A percentile compares a stretch with the other conserved stretches of the same genome.
These are phyloP conservation scores for Filosporella fistucella DNA, from an alignment of 495 filamentous ascomycete species.

Conservation along the genomic window DNA sequence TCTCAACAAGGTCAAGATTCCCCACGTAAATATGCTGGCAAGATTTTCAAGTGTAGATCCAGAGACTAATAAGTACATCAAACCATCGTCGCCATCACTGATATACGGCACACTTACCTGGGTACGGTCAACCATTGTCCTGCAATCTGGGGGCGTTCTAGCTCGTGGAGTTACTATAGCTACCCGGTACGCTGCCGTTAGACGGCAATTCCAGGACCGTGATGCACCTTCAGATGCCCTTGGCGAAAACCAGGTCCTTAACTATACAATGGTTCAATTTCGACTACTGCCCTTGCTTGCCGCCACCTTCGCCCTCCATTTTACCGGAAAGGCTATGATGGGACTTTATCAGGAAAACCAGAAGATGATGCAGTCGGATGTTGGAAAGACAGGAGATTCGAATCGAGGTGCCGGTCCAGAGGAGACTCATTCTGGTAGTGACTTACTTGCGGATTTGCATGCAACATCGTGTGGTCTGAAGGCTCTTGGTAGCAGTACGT, in stretches of 20 bases:
- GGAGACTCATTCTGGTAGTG: constrained; percentile 56
- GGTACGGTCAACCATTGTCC: constrained; percentile 68
- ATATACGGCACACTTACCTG: constrained; percentile 71
- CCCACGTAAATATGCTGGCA: constrained; percentile 65
- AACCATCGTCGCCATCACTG: constrained; percentile 57
- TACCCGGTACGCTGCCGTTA: constrained; percentile 61
- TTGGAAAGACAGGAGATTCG: constrained; percentile 31
- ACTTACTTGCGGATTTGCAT: constrained; percentile 67
- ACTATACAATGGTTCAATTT: constrained; percentile 75
- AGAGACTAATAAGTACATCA: constrained; percentile 55
- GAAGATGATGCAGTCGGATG: constrained; percentile 46
- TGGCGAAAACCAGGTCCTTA: constrained; percentile 62
- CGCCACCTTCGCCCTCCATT: constrained; percentile 70
- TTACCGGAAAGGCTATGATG: constrained; percentile 68
- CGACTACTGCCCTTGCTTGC: constrained; percentile 65
- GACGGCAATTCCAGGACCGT: constrained; percentile 67
- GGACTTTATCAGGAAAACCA: constrained; percentile 60
- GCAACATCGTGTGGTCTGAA: constrained; percentile 72
- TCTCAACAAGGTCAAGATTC: constrained; percentile 66
- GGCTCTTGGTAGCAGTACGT: constrained; percentile 60
- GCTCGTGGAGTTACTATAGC: constrained; percentile 74
- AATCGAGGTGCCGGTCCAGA: constrained; percentile 61
- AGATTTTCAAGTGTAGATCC: constrained; percentile 59
- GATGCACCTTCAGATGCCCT: constrained; percentile 45
- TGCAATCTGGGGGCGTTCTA: constrained; percentile 59